phyloP scores from a whole-genome alignment of 2,329 filamentous ascomycete genomes.

The Hymenoscyphus fraxineus region DNA sequence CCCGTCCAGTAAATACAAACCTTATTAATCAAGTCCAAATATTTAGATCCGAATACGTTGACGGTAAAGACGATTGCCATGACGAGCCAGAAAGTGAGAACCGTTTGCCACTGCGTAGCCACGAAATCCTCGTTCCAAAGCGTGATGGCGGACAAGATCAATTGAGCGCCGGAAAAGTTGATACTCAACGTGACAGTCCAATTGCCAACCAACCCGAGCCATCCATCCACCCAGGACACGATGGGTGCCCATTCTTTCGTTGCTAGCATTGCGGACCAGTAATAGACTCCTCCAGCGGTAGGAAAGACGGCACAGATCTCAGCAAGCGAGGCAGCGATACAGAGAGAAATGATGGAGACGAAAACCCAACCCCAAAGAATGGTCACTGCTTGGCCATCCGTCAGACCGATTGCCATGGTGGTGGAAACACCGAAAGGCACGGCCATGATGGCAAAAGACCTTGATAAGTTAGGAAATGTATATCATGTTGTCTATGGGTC shows the following conservation, averaged over 20 bases:
- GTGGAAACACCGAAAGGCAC: slow-evolving; percentile 51
- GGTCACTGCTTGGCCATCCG: slow-evolving; percentile 65
- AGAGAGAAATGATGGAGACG: slow-evolving; percentile 59
- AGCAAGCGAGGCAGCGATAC: slow-evolving; percentile 62
- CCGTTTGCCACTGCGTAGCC: slow-evolving; percentile 64
- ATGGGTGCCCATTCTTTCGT: slow-evolving; percentile 63
- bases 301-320: slow-evolving; percentile 69
- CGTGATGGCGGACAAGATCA: slow-evolving; percentile 64
- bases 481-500: background rate
- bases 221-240: slow-evolving; percentile 66
- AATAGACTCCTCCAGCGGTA: slow-evolving; percentile 67
- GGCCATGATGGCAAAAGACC: slow-evolving; percentile 71
- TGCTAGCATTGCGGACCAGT: slow-evolving; percentile 66
- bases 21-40: slow-evolving; percentile 66
- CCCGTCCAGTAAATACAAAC: slow-evolving; percentile 71
- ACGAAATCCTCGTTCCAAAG: slow-evolving; percentile 67
- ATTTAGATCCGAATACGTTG: slow-evolving; percentile 61
- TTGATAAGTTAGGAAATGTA: slow-evolving; percentile 31
- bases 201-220: slow-evolving; percentile 69
- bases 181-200: slow-evolving; percentile 64
- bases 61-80: slow-evolving; percentile 61
- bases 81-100: slow-evolving; percentile 69
- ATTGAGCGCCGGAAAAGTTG: slow-evolving; percentile 68
- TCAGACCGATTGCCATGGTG: slow-evolving; percentile 64
- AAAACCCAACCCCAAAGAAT: slow-evolving; percentile 68